Evolutionary conservation across 1,284 basidiomycete genomes (phyloP).

Genomic region (Ustilago nuda): DNA sequence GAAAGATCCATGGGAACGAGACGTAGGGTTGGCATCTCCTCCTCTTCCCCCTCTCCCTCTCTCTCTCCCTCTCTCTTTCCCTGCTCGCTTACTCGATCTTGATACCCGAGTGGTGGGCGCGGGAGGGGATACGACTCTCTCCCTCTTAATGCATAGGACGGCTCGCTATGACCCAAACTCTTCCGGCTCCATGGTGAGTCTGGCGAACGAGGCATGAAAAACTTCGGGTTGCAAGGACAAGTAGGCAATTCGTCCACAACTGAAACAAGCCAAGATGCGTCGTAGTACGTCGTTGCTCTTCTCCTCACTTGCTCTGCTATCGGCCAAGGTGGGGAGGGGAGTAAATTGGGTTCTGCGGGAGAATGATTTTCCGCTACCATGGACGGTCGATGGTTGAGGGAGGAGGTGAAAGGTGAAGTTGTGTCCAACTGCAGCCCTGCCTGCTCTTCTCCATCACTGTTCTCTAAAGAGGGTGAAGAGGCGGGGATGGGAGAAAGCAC

Average conservation of each 20-base stretch:
- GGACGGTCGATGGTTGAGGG: neutral
- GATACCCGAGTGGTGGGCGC: slow-evolving; percentile 11
- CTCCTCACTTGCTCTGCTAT: neutral
- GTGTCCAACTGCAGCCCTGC: slow-evolving; percentile 20
- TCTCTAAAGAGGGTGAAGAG: neutral
- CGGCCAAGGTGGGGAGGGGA: neutral
- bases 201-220: slow-evolving; percentile 2
- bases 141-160: slow-evolving; percentile 9
- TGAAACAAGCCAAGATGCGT: slow-evolving; percentile 16
- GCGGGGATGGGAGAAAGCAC: slow-evolving; percentile 7
- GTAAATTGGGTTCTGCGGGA: slow-evolving; percentile 26
- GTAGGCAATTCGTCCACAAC: slow-evolving; percentile 11
- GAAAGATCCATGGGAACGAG: slow-evolving; percentile 4
- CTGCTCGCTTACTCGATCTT: neutral
- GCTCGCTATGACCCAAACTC: slow-evolving; percentile 24
- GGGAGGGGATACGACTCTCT: slow-evolving; percentile 25
- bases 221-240: neutral
- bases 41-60: neutral
- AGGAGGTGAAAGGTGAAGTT: slow-evolving; percentile 27
- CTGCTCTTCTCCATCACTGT: neutral
- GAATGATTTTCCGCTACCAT: slow-evolving; percentile 13
- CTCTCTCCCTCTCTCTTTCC: neutral
- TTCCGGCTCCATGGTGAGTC: slow-evolving; percentile 5
- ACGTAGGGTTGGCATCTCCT: slow-evolving; percentile 17
- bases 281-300: slow-evolving; percentile 27